Percentiles rank a stretch among this genome's conserved stretches.
Conservation (phyloP, 2,329 filamentous ascomycete species). For the Pestalotiopsis sp. region DNA sequence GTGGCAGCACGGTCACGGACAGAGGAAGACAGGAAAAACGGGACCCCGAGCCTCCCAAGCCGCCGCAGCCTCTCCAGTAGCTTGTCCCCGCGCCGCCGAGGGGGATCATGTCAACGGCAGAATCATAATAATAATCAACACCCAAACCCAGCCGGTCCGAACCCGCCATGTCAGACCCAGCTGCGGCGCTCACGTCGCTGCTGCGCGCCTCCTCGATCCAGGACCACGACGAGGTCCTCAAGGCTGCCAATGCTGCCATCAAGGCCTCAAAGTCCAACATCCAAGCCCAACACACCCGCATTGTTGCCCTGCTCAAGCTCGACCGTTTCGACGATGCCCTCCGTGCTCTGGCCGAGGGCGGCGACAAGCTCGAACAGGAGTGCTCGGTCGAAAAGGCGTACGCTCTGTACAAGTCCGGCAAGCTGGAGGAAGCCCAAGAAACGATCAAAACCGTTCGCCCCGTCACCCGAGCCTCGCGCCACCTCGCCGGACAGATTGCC, state of each 20-base stretch:
- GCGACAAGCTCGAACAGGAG: conserved; percentile 59
- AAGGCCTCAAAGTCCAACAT: conserved; percentile 59
- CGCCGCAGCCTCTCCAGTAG: background rate
- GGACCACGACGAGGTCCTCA: conserved; percentile 76
- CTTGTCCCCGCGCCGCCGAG: background rate
- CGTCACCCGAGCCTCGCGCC: conserved; percentile 41
- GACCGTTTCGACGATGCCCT: conserved; percentile 82
- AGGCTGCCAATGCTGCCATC: conserved; percentile 62
- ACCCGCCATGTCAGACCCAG: conserved; percentile 43
- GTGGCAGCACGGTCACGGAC: no score
- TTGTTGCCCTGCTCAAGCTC: conserved; percentile 77
- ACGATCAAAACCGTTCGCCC: conserved; percentile 36
- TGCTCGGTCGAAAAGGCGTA: conserved; percentile 76
- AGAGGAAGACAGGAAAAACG: no score
- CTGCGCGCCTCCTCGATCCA: conserved; percentile 59
- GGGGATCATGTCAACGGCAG: background rate
- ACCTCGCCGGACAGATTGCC: conserved; percentile 67
- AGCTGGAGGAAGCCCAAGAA: conserved; percentile 64
- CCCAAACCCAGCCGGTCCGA: background rate
- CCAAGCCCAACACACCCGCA: conserved; percentile 68
- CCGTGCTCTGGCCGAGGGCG: conserved; percentile 66
- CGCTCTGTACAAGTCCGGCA: conserved; percentile 80
- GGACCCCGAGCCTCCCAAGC: no score
- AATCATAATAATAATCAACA: background rate
- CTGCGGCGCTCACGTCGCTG: conserved; percentile 54